phyloP scores from a whole-genome alignment of 305 asterid genomes.

The Euphrasia arctica region DNA sequence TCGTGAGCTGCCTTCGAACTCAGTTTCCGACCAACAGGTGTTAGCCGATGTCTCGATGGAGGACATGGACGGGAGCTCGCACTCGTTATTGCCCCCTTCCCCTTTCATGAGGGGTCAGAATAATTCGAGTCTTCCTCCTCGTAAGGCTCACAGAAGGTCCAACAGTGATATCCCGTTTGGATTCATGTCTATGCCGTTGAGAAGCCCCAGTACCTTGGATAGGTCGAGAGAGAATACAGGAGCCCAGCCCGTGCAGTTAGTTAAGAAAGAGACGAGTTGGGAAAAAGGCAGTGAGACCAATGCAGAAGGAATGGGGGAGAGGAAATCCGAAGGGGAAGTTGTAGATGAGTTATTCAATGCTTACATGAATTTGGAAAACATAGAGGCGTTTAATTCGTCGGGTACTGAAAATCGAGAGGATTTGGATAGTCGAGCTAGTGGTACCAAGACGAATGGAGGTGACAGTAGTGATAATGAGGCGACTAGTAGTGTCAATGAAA shows the following conservation, averaged over 20 bases:
- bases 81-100: conserved; percentile 58
- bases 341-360: conserved; percentile 75
- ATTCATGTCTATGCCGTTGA: conserved; percentile 47
- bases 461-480: conserved; percentile 94
- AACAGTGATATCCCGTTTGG: conserved; percentile 93
- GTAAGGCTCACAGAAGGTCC: conserved; percentile 82
- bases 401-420: conserved; percentile 77
- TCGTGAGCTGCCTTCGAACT: conserved; percentile 43
- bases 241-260: conserved; percentile 55
- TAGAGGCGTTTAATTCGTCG: conserved; percentile 70
- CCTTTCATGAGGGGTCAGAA: conserved; percentile 50
- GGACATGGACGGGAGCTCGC: conserved; percentile 52
- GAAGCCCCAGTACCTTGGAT: conserved; percentile 52
- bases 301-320: conserved; percentile 77
- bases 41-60: conserved; percentile 67
- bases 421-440: conserved; percentile 81
- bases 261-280: conserved; percentile 70
- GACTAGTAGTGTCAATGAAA: conserved; percentile 73
- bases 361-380: conserved; percentile 84
- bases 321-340: conserved; percentile 74
- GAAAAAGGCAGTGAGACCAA: conserved; percentile 55
- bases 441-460: conserved; percentile 73
- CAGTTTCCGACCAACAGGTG: conserved; percentile 38
- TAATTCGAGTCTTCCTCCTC: conserved; percentile 60
- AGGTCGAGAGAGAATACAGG: conserved; percentile 42